These are phyloP conservation scores for Fusarium tuaranense DNA, from an alignment of 2,329 filamentous ascomycete genomes.

Conservation along the genomic window DNA sequence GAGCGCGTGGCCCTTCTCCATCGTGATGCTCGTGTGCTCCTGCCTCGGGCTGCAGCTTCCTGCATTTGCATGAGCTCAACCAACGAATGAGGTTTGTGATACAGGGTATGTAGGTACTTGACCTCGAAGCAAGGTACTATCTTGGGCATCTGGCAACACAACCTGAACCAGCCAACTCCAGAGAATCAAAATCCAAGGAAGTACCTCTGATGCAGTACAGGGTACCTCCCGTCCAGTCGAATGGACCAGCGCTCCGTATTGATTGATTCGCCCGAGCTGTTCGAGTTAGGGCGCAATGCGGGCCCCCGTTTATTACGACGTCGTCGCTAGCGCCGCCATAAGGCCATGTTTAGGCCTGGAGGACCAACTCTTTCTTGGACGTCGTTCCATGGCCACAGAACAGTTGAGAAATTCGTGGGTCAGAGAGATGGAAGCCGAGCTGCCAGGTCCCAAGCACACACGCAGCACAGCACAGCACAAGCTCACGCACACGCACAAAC, in stretches of 20 bases:
- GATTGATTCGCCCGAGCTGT: slow-evolving; percentile 33
- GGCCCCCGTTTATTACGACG: slow-evolving; percentile 40
- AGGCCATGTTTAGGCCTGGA: slow-evolving; percentile 33
- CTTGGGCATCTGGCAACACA: slow-evolving; percentile 16
- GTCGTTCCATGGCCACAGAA: not conserved
- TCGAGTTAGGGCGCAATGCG: slow-evolving; percentile 29
- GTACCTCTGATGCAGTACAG: slow-evolving; percentile 20
- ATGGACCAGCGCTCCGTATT: slow-evolving; percentile 19
- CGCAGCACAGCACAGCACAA: not conserved
- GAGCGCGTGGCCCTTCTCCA: slow-evolving; percentile 14
- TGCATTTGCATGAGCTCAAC: slow-evolving; percentile 5
- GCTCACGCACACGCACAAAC: slow-evolving; percentile 2
- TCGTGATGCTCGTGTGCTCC: slow-evolving; percentile 22
- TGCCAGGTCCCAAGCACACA: slow-evolving; percentile 21
- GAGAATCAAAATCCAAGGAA: slow-evolving; percentile 20
- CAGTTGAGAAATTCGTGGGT: slow-evolving; percentile 4
- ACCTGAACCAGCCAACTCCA: not conserved
- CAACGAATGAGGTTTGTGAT: slow-evolving; percentile 23
- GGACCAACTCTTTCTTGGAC: slow-evolving; percentile 19
- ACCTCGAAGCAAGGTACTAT: slow-evolving; percentile 34
- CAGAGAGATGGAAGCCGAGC: not conserved
- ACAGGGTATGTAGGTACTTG: slow-evolving; percentile 15
- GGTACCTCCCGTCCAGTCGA: slow-evolving; percentile 11
- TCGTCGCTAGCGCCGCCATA: slow-evolving; percentile 34
- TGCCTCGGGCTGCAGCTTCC: slow-evolving; percentile 14